Base-by-base conservation (phyloP, 768 basidiomycete species). In the Trametes maxima region DNA sequence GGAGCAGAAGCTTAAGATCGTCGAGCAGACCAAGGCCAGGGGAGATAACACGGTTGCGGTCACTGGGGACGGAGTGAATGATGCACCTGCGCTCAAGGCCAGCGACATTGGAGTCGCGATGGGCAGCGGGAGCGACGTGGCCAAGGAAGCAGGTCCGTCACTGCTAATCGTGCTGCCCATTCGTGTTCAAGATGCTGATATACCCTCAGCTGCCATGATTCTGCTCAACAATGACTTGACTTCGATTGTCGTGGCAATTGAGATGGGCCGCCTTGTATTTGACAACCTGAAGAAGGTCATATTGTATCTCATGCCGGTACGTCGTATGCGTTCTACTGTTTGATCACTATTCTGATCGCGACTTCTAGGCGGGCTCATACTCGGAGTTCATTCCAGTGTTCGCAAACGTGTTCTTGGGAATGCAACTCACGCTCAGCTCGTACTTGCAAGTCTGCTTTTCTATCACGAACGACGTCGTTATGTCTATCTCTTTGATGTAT, bases 61-160 rank as follows among this genome's bases (percentile, higher is more conserved):
- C 59, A 88, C 86, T 4, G 87, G 87, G 2, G 87, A 89, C 68
- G 87, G 86, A 28, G 84, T 85, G 0, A 86, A 86, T 62, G 84
- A 86, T 65, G 81, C 81, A 0, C 82, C 85, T 0, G 80, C 85
- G 2, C 73, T 86, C 54, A 84, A 83, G 60, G 81, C 81, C 28
- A 84, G 85, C 1, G 80, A 89, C 65, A 81, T 85, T 50, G 86
- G 86, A 55, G 80, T 87, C 40, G 85, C 83, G 0, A 82, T 86
- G 77, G 85, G 82, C 11, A 71, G 75, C 22, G 81, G 82, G 2
- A 81, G 79, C 13, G 81, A 83, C 54, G 79, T 83, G 2, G 82
- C 83, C 21, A 64, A 87, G 65, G 82, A 84, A 60, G 84, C 84
- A 10, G 79, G 82, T 70, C 74, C 77, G 73, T 68, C 8, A 3